A percentile compares a stretch with the other conserved stretches of the same genome.
These are phyloP conservation scores for Zygoascus flipseniorum DNA, from an alignment of 805 yeast species.

Conservation along the genomic window DNA sequence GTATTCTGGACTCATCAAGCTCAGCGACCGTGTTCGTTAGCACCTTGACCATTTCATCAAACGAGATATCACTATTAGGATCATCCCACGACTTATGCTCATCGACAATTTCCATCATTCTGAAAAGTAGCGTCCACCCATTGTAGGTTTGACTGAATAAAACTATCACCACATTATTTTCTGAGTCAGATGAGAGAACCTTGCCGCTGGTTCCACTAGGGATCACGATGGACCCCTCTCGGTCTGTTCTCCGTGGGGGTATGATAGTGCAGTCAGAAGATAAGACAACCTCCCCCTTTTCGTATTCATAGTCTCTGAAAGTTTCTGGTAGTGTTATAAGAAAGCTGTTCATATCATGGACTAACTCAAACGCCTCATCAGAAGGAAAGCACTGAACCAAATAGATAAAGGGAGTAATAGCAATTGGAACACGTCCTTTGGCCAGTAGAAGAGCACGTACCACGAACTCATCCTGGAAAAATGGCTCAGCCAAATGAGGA, in stretches of 20 bases:
- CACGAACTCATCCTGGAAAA: neutral
- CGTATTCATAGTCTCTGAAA: conserved; percentile 35
- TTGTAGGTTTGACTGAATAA: conserved; percentile 66
- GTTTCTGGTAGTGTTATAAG: conserved; percentile 39
- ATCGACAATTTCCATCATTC: conserved; percentile 57
- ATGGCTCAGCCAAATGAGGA: neutral
- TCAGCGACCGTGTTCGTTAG: conserved; percentile 1
- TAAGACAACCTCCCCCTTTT: conserved; percentile 42
- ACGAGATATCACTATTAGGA: conserved; percentile 7
- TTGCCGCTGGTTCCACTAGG: conserved; percentile 63
- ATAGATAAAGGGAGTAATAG: neutral
- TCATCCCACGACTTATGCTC: conserved; percentile 24
- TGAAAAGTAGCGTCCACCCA: conserved; percentile 84
- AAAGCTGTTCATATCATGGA: conserved; percentile 52
- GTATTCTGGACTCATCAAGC: neutral
- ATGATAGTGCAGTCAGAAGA: conserved; percentile 27
- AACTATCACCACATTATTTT: conserved; percentile 36
- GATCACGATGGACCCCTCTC: conserved; percentile 36
- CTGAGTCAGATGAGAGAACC: conserved; percentile 39
- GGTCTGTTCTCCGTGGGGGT: conserved; percentile 48
- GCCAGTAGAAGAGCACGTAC: neutral
- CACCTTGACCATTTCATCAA: neutral
- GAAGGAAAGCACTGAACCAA: conserved; percentile 27
- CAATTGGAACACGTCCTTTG: neutral
- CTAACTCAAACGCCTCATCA: conserved; percentile 58